Conservation (phyloP, 2,329 filamentous ascomycete genomes). For the Microsporum canis region DNA sequence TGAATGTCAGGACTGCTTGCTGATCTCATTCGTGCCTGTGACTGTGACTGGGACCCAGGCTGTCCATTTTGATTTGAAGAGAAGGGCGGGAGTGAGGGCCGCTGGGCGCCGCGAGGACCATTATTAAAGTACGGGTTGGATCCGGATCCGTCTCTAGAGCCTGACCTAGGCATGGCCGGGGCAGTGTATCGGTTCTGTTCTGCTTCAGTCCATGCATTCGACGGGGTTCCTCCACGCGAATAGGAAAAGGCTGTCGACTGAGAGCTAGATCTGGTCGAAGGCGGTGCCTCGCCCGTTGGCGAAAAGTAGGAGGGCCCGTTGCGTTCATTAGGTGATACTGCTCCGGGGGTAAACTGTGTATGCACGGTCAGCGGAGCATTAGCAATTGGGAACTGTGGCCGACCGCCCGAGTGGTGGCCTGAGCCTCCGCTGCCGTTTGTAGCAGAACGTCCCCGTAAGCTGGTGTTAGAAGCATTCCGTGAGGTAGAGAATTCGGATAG, state of each 20-base stretch:
- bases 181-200: constrained; percentile 76
- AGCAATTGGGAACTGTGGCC: constrained; percentile 59
- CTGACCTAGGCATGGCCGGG: constrained; percentile 68
- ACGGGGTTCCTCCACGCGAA: constrained; percentile 58
- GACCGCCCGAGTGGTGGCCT: constrained; percentile 34
- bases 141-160: constrained; percentile 64
- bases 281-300: constrained; percentile 54
- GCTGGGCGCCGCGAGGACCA: constrained; percentile 46
- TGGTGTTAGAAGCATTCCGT: constrained; percentile 62
- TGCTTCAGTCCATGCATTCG: constrained; percentile 47
- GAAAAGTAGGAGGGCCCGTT: constrained; percentile 87
- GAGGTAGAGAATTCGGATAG: constrained; percentile 44
- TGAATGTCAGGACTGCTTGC: constrained; percentile 95
- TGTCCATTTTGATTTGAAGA: constrained; percentile 42
- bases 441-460: constrained; percentile 62
- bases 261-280: constrained; percentile 46
- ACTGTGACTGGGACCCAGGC: constrained; percentile 33
- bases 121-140: constrained; percentile 53
- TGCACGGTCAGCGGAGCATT: constrained; percentile 58
- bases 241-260: constrained; percentile 63
- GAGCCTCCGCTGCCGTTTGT: constrained; percentile 49
- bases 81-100: constrained; percentile 71
- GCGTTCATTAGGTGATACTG: constrained; percentile 50
- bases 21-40: constrained; percentile 68
- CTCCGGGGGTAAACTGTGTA: constrained; percentile 41